Evolutionary conservation across 2,329 filamentous ascomycete species (phyloP), one percentile per base, ranked within the genome.

Genomic region (Trematosphaeria pertusa): DNA sequence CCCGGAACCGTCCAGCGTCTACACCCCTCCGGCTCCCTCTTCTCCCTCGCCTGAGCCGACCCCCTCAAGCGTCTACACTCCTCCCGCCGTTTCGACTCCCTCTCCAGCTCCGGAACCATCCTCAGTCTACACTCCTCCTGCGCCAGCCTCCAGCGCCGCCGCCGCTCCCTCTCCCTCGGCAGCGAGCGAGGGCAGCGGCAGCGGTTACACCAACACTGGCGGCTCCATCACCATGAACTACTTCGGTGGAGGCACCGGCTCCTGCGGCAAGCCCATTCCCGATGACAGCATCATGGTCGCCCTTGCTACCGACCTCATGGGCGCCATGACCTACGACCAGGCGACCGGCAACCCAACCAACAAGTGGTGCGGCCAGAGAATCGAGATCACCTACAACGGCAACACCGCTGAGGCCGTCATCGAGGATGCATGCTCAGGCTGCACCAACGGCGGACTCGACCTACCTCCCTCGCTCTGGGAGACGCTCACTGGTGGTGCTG

Each of bases 161-260:
- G 37, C 42, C 20, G 33, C 50, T 12, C 42, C 44, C 31, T 45
- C 45, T 11, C 38, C 50, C 7, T 43, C 46, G 12, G 19, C 37
- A 37, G 26, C 19, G 32, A 38, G 28, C 24, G 18, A 39, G 33
- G 30, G 44, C 47, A 36, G 36, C 41, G 24, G 41, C 21, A 24
- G 26, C 37, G 54, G 57, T 30, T 35, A 47, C 15, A n/a, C 11
- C 4, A 58, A 48, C 58, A n/a, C 24, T 17, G 42, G 53, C 38
- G 64, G 61, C 19, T 64, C 69, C 51, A 58, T 70, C 30, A 72
- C 69, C 51, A 59, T 69, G 58, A 69, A 72, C 58, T 57, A 65
- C 55, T 62, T 59, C 55, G 44, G 33, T 3, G 65, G 63, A 31
- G 63, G 39, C 22, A 19, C 39, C 22, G 64, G 69, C 44, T 62